Base-by-base conservation (phyloP, 176 grass and related monocot genomes). In the Ananas comosus region DNA sequence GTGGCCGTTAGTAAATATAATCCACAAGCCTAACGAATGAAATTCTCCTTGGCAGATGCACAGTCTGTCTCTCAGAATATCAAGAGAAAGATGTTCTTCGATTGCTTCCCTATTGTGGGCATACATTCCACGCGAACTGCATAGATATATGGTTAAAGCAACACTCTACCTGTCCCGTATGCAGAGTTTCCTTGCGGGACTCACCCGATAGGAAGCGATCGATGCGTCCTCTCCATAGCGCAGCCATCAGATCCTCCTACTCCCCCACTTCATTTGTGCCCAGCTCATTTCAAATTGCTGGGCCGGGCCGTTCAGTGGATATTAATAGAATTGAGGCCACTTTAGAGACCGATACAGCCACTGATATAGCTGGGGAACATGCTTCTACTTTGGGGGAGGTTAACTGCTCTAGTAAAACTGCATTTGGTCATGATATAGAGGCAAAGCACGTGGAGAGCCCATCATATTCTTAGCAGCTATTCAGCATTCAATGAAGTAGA, bases 151-250 rank as follows among this genome's bases (percentile, higher is more conserved):
- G 95, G 95, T 51, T 99, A 22, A 85, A 82, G 70, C 90, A 91
- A 69, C 86, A 99, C 56, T 82, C 87, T 16, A 99, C 95, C 16
- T 99, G 95, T 78, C 95, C 95, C 17, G 83, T 99, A 7, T 99
- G 95, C 86, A 88, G 95, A 85, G 81, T 99, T 82, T 99, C 90
- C 16, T 69, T 99, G 76, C 78, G 80, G 52, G 87, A 84, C 63
- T 86, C 83, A 63, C 68, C 80, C 3, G 94, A 86, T 68, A 86
- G 51, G 63, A 90, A 85, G 63, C 89, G 72, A 10, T 74, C 51
- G 59, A 74, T 72, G 65, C 75, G 23, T 16, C 75, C 75, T 69
- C n/a, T 77, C 53, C 61, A 77, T 47, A 23, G 65, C 21, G 64
- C 75, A 16, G 33, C 33, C 11, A 77, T 69, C 3, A 68, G 75